Base-by-base conservation (phyloP, 139 green algal species). In the Chlorella sp. region DNA sequence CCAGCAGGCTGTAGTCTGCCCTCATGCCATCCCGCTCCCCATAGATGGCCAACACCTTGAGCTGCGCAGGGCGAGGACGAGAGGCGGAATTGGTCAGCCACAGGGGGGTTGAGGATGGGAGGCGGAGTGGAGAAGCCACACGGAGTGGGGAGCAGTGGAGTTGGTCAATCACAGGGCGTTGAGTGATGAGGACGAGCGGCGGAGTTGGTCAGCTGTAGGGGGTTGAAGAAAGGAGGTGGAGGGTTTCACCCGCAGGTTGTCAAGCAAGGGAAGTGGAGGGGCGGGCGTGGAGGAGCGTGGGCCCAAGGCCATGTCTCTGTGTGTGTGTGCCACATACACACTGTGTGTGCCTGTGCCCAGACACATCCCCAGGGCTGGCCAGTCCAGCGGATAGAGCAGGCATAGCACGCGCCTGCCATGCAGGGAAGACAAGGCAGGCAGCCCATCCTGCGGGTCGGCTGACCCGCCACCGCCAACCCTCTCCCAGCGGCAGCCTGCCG, bases 21-120 rank as follows among this genome's bases (percentile, higher is more conserved):
- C 57, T 22, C 88, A 91, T 91, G 73, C n/a, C 28, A 39, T 91
- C 88, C 11, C 36, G 53, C 53, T 88, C 81, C 0, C 88, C 88
- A 19, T 91, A 91, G 1, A 91, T 26, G 0, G 80, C 88, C 53
- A 91, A 34, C 69, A 91, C 78, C 73, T 85, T 90, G 28, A 85
- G 61, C 86, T 90, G 86, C 34, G 26, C 15, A 21, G 18, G 42
- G 12, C 24, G 21, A 37, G 39, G 57, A 4, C 11, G 32, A 18
- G 28, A 39, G 48, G 48, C n/a, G n/a, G n/a, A n/a, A n/a, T n/a
- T n/a, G n/a, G n/a, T n/a, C n/a, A n/a, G n/a, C n/a, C n/a, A n/a
- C n/a, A n/a, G n/a, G n/a, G n/a, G n/a, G n/a, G n/a, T n/a, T n/a
- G n/a, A n/a, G n/a, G n/a, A n/a, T n/a, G n/a, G n/a, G n/a, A n/a